A percentile compares a stretch with the other conserved stretches of the same genome.
phyloP scores from a whole-genome alignment of 805 yeast species.

The Myxozyma neotropica region DNA sequence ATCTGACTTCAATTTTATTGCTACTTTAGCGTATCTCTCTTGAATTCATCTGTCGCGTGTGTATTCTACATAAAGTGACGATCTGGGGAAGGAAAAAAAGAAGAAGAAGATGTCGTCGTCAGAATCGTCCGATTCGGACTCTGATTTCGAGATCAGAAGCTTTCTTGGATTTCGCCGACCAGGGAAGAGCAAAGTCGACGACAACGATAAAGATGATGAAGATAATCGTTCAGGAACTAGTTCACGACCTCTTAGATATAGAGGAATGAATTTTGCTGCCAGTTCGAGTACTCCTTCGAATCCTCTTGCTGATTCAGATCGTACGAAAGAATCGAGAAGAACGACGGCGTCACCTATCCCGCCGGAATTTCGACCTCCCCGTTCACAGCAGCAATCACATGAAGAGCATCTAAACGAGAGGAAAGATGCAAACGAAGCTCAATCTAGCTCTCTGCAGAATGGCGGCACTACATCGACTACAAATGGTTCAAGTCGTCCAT shows the following conservation, averaged over 20 bases:
- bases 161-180: conserved; percentile 11
- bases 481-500: not conserved
- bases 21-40: too few relatives aligned
- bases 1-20: too few relatives aligned
- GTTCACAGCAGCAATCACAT: not conserved
- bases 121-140: conserved; percentile 20
- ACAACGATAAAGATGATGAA: conserved; percentile 5
- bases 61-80: too few relatives aligned
- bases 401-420: not conserved
- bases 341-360: not conserved
- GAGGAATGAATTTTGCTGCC: conserved; percentile 28
- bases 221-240: not conserved
- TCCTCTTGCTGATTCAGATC: conserved; percentile 13
- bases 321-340: not conserved
- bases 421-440: not conserved
- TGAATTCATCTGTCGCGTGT: too few relatives aligned
- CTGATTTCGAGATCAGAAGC: conserved; percentile 13
- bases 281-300: conserved; percentile 13
- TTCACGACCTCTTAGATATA: conserved; percentile 27
- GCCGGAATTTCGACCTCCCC: not conserved
- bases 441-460: not conserved
- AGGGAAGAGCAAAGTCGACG: not conserved
- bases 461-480: not conserved
- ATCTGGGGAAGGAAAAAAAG: not conserved
- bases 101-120: conserved; percentile 16